A percentile compares a stretch with the other conserved stretches of the same genome.
phyloP scores from a whole-genome alignment of 2,329 filamentous ascomycete genomes.

The Botrytis porri region DNA sequence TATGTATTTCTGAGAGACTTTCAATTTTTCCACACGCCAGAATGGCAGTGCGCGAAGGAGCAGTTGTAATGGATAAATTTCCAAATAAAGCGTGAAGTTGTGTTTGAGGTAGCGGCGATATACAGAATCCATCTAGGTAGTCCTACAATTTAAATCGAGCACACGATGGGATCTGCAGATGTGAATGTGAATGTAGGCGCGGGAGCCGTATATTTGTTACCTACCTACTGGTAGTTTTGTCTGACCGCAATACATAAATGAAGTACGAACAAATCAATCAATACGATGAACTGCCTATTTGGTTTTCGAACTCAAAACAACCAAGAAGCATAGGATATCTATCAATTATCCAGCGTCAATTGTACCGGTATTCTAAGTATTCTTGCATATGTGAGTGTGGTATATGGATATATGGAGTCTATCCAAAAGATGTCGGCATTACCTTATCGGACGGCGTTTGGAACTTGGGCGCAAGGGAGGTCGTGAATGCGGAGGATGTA shows the following conservation, averaged over 20 bases:
- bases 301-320: neutral
- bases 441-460: neutral
- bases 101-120: neutral
- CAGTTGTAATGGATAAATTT: neutral
- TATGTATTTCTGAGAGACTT: neutral
- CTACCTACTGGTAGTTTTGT: no score
- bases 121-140: neutral
- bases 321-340: neutral
- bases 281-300: neutral
- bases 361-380: neutral
- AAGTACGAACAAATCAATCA: neutral
- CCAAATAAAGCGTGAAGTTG: neutral
- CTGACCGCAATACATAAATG: neutral
- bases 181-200: neutral
- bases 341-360: neutral
- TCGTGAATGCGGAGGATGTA: neutral
- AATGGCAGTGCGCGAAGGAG: neutral
- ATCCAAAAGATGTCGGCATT: neutral
- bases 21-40: neutral
- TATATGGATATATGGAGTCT: neutral
- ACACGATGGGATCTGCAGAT: neutral
- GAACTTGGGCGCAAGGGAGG: neutral
- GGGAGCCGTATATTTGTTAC: neutral
- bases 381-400: neutral
- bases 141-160: neutral